Evolutionary conservation across 2,329 filamentous ascomycete species (phyloP).

Genomic region (Aspergillus glaucus): DNA sequence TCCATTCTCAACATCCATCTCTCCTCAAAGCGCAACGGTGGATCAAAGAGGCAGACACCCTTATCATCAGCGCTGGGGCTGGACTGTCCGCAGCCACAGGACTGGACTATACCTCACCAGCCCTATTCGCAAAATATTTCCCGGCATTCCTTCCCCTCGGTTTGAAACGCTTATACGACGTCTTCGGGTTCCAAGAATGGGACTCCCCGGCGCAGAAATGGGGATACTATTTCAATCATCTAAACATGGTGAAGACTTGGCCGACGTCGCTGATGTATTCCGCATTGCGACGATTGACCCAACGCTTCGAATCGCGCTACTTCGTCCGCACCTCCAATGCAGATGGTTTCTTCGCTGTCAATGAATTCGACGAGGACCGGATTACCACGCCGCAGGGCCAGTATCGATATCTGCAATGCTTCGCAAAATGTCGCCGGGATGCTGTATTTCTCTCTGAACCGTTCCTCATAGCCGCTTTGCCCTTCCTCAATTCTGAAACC

Average conservation of each 20-base stretch:
- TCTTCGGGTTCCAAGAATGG: slow-evolving; percentile 14
- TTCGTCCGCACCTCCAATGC: slow-evolving; percentile 19
- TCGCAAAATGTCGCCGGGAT: slow-evolving; percentile 13
- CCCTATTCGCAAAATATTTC: slow-evolving; percentile 17
- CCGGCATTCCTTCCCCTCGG: slow-evolving; percentile 26
- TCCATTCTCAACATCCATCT: neutral
- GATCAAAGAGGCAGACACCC: slow-evolving; percentile 12
- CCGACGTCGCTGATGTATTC: slow-evolving; percentile 6
- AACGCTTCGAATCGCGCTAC: slow-evolving; percentile 2
- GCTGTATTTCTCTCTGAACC: slow-evolving; percentile 13
- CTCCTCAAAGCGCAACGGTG: slow-evolving; percentile 9
- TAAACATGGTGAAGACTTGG: slow-evolving; percentile 14
- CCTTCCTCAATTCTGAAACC: slow-evolving; percentile 9
- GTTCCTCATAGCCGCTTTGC: slow-evolving; percentile 12
- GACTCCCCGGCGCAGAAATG: slow-evolving; percentile 11
- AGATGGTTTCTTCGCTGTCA: slow-evolving; percentile 13
- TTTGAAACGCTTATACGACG: slow-evolving; percentile 13
- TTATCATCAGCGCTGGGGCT: slow-evolving; percentile 17
- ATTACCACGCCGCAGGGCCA: slow-evolving; percentile 17
- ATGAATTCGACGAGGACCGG: slow-evolving; percentile 9
- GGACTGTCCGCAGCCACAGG: slow-evolving; percentile 17
- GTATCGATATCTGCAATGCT: slow-evolving; percentile 16
- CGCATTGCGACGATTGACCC: neutral
- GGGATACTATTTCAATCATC: slow-evolving; percentile 17
- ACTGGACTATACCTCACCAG: slow-evolving; percentile 16